Percentiles rank a stretch among this genome's conserved stretches.
Evolutionary conservation across 2,329 filamentous ascomycete genomes (phyloP).

Genomic region (Biscogniauxia sp.): DNA sequence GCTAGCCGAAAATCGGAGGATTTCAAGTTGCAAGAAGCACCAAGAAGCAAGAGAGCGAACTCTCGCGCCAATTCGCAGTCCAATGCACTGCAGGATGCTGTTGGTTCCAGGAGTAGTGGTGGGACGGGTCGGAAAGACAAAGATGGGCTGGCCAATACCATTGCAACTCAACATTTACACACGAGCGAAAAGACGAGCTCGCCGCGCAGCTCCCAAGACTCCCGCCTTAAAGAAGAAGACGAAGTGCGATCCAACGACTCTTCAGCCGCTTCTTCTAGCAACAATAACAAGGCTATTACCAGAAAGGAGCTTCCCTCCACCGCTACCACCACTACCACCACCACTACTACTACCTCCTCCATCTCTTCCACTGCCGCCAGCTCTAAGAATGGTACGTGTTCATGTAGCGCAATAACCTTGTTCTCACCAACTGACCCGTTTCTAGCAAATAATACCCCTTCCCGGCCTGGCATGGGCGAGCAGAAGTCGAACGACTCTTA

Average conservation of each 20-base stretch:
- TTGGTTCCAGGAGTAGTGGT: slow-evolving; percentile 36
- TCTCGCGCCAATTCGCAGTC: slow-evolving; percentile 46
- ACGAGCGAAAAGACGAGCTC: slow-evolving; percentile 38
- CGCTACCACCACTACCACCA: slow-evolving; percentile 11
- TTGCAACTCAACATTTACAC: slow-evolving; percentile 32
- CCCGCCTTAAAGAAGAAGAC: slow-evolving; percentile 55
- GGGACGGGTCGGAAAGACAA: slow-evolving; percentile 38
- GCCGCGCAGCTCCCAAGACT: slow-evolving; percentile 58
- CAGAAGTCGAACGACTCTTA: slow-evolving; percentile 52
- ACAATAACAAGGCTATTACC: slow-evolving; percentile 49
- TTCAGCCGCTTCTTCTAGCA: slow-evolving; percentile 39
- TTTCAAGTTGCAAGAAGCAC: slow-evolving; percentile 80
- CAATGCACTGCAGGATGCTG: slow-evolving; percentile 37
- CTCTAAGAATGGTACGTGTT: slow-evolving; percentile 43
- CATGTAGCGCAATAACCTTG: slow-evolving; percentile 8
- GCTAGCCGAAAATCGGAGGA: slow-evolving; percentile 50
- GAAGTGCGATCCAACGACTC: slow-evolving; percentile 45
- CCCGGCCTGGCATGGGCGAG: slow-evolving; percentile 32
- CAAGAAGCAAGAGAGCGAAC: slow-evolving; percentile 57
- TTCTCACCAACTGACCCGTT: slow-evolving; percentile 16
- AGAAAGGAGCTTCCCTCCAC: slow-evolving; percentile 61
- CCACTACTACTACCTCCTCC: neutral
- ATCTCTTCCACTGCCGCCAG: neutral
- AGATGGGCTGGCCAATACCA: slow-evolving; percentile 22
- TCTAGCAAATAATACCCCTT: slow-evolving; percentile 37